Evolutionary conservation across 1,284 basidiomycete species (phyloP).

Genomic region (Xerocomus cyaneibrunnescens): DNA sequence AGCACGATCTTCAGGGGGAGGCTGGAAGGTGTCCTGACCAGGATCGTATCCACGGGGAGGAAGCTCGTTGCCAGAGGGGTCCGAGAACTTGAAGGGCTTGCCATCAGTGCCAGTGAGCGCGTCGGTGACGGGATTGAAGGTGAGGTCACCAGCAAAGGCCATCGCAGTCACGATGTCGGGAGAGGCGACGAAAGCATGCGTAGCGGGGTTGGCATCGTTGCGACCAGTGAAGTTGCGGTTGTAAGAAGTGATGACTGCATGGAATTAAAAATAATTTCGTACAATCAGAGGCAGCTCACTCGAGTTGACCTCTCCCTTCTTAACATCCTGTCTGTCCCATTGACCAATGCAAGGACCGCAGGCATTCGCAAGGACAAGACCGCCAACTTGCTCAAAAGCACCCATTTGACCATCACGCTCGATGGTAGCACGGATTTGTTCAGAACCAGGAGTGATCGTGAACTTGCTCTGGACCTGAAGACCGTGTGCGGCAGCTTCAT

Average conservation of each 20-base stretch:
- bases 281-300: constrained; percentile 49
- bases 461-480: constrained; percentile 91
- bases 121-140: constrained; percentile 98
- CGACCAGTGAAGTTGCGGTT: constrained; percentile 99
- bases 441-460: constrained; percentile 97
- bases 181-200: constrained; percentile 98
- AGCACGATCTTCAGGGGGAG: constrained; percentile 85
- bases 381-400: constrained; percentile 85
- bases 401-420: constrained; percentile 94
- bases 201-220: constrained; percentile 99
- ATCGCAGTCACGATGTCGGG: constrained; percentile 98
- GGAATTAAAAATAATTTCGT: constrained; percentile 8
- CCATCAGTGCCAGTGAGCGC: constrained; percentile 87
- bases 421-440: constrained; percentile 98
- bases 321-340: constrained; percentile 96
- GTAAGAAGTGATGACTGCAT: constrained; percentile 94
- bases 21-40: constrained; percentile 96
- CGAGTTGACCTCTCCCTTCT: constrained; percentile 96
- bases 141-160: constrained; percentile 90
- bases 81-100: constrained; percentile 96
- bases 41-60: constrained; percentile 95
- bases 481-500: constrained; percentile 86
- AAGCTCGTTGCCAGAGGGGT: constrained; percentile 89
- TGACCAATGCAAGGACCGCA: constrained; percentile 99
- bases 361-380: constrained; percentile 95